These are phyloP conservation scores for Hypericum androsaemum DNA, from an alignment of 345 rosid species.

Conservation along the genomic window DNA sequence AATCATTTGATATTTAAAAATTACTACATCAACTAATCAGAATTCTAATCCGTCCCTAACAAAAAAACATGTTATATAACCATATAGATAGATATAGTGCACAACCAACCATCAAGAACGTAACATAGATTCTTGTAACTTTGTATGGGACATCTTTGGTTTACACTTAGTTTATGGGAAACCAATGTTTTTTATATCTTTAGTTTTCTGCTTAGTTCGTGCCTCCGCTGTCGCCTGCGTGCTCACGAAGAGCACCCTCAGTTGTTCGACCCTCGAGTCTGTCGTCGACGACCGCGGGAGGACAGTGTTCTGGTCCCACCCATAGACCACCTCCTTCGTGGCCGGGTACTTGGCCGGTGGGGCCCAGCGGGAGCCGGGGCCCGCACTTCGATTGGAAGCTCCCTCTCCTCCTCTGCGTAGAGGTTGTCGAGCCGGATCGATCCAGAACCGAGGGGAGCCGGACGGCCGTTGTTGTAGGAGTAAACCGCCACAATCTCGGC, in stretches of 20 bases:
- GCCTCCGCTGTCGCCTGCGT: constrained; percentile 23
- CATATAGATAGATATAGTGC: too few species aligned
- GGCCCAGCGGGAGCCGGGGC: constrained; percentile 18
- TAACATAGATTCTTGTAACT: too few species aligned
- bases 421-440: constrained; percentile 19
- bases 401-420: constrained; percentile 26
- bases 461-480: constrained; percentile 13
- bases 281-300: constrained; percentile 21
- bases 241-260: constrained; percentile 12
- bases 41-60: too few species aligned
- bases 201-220: too few species aligned
- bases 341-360: constrained; percentile 23
- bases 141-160: too few species aligned
- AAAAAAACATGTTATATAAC: too few species aligned
- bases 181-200: too few species aligned
- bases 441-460: constrained; percentile 12
- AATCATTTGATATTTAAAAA: too few species aligned
- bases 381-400: constrained; percentile 17
- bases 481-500: constrained; percentile 21
- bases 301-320: constrained; percentile 18
- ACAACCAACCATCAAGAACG: too few species aligned
- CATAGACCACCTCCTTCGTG: constrained; percentile 22
- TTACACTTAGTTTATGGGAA: too few species aligned
- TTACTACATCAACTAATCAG: too few species aligned
- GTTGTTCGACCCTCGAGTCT: constrained; percentile 3